Conservation (phyloP, 129 eudicot genomes). For the Deinandra increscens region DNA sequence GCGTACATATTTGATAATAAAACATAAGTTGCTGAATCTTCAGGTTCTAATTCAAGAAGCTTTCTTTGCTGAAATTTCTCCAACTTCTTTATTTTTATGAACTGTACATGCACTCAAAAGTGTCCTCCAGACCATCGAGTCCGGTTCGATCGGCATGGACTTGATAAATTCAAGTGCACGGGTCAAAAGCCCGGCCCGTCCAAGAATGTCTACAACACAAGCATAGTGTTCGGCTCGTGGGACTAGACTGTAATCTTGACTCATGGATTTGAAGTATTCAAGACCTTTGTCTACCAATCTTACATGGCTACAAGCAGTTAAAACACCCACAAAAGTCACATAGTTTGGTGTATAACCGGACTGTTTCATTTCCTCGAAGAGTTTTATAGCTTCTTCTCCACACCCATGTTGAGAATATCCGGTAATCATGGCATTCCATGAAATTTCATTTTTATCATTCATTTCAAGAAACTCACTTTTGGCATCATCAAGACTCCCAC, state of each 20-base stretch:
- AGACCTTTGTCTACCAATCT: slow-evolving; percentile 92
- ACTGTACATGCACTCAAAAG: slow-evolving; percentile 83
- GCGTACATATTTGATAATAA: slow-evolving; percentile 90
- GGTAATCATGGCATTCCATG: slow-evolving; percentile 99
- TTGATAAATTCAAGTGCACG: slow-evolving; percentile 73
- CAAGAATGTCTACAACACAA: slow-evolving; percentile 92
- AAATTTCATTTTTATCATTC: slow-evolving; percentile 63
- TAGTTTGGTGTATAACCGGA: slow-evolving; percentile 56
- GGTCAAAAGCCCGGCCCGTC: slow-evolving; percentile 69
- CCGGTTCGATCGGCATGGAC: slow-evolving; percentile 81
- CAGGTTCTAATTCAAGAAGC: slow-evolving; percentile 69
- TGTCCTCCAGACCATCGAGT: slow-evolving; percentile 95
- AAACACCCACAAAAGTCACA: slow-evolving; percentile 81
- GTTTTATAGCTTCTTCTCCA: slow-evolving; percentile 68
- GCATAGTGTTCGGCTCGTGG: slow-evolving; percentile 88
- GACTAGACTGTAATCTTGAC: slow-evolving; percentile 50
- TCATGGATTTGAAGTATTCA: slow-evolving; percentile 77
- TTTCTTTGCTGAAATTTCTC: slow-evolving; percentile 67
- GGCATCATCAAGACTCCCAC: slow-evolving; percentile 81
- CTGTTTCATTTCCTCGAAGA: slow-evolving; percentile 73
- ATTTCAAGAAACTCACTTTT: slow-evolving; percentile 57
- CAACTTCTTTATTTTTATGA: slow-evolving; percentile 75
- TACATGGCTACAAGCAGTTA: slow-evolving; percentile 96
- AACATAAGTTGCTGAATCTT: slow-evolving; percentile 94
- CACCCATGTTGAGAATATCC: slow-evolving; percentile 96